A percentile compares a stretch with the other conserved stretches of the same genome.
Evolutionary conservation across 2,329 filamentous ascomycete species (phyloP).

Genomic region (Stagonosporopsis tanaceti): DNA sequence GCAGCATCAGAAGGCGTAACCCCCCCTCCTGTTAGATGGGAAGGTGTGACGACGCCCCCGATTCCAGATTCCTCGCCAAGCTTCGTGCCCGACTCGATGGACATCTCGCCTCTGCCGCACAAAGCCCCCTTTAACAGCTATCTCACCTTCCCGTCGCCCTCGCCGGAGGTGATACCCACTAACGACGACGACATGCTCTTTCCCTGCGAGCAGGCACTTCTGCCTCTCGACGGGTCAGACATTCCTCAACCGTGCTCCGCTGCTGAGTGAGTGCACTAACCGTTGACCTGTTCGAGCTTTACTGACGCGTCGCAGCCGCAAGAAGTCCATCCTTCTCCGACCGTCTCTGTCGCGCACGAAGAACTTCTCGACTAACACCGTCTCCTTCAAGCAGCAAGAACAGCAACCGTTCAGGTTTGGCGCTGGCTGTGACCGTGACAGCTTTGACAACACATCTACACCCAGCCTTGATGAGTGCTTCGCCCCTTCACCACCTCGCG

Average conservation of each 20-base stretch:
- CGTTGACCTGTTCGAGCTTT: background rate
- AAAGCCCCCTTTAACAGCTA: slow-evolving; percentile 70
- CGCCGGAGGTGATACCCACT: slow-evolving; percentile 62
- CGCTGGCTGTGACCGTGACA: slow-evolving; percentile 54
- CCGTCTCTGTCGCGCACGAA: slow-evolving; percentile 80
- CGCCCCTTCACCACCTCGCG: slow-evolving; percentile 77
- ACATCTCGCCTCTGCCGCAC: slow-evolving; percentile 88
- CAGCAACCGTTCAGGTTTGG: slow-evolving; percentile 82
- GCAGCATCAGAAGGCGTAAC: slow-evolving; percentile 50
- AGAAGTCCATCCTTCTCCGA: slow-evolving; percentile 65
- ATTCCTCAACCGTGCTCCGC: slow-evolving; percentile 47
- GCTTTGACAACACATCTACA: slow-evolving; percentile 58
- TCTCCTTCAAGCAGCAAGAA: slow-evolving; percentile 65
- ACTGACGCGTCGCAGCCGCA: slow-evolving; percentile 41
- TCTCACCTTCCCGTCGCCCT: slow-evolving; percentile 71
- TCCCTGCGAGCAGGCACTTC: slow-evolving; percentile 42
- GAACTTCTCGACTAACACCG: slow-evolving; percentile 72
- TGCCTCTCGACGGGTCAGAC: slow-evolving; percentile 38
- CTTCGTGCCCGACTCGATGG: slow-evolving; percentile 79
- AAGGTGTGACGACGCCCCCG: slow-evolving; percentile 83
- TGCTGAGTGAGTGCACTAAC: slow-evolving; percentile 44
- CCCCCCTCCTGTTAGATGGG: slow-evolving; percentile 59
- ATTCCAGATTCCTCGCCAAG: slow-evolving; percentile 84
- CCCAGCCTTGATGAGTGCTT: slow-evolving; percentile 83
- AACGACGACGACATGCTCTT: slow-evolving; percentile 53